Percentiles rank a stretch among this genome's conserved stretches.
Conservation (phyloP, 257 asterid genomes). For the Asclepias syriaca region DNA sequence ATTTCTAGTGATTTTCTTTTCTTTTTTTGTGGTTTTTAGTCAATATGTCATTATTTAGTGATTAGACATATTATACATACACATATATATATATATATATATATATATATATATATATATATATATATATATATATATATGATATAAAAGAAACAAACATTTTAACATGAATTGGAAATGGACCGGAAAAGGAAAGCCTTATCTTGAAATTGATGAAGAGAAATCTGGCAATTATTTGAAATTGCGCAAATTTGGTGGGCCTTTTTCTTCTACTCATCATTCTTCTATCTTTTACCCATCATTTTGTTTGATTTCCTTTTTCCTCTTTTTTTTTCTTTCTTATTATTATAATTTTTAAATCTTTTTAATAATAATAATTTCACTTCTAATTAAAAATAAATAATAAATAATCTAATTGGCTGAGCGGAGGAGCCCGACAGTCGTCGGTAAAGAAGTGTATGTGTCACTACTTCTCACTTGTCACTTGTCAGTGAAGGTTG, state of each 20-base stretch:
- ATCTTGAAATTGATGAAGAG: constrained; percentile 3
- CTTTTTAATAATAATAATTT: too few species aligned
- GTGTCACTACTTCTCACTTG: constrained; percentile 10
- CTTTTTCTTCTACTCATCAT: neutral
- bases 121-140: neutral
- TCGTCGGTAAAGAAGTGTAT: neutral
- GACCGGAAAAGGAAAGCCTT: neutral
- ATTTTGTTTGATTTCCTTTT: too few species aligned
- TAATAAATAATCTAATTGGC: constrained; percentile 3
- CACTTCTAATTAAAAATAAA: too few species aligned
- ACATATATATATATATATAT: too few species aligned
- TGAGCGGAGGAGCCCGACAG: constrained; percentile 19
- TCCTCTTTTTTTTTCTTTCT: too few species aligned
- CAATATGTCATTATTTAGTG: neutral
- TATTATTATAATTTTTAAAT: too few species aligned
- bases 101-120: too few species aligned
- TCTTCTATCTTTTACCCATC: neutral
- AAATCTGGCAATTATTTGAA: constrained; percentile 1
- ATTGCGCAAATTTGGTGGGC: neutral
- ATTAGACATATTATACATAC: too few species aligned
- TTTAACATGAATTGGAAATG: neutral
- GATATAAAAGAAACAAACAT: neutral
- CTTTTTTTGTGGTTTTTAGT: too few species aligned
- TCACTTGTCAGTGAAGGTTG: constrained; percentile 28
- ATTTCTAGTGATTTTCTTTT: too few species aligned